Evolutionary conservation across 192 early-diverging fungal species (phyloP).

Genomic region (Coemansia sp.): DNA sequence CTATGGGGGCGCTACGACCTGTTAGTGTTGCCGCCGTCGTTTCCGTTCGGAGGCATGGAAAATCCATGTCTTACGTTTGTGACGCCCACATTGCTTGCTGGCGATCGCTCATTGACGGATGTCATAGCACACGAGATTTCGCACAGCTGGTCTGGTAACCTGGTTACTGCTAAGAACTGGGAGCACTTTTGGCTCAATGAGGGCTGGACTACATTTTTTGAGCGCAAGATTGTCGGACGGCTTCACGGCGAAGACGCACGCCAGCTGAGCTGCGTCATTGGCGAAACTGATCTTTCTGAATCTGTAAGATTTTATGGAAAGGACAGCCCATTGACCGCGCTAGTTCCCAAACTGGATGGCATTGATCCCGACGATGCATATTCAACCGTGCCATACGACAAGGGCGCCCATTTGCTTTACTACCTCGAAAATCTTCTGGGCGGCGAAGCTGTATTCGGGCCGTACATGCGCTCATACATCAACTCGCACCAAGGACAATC

Average conservation of each 20-base stretch:
- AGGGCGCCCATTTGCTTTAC: conserved; percentile 93
- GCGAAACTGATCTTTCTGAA: conserved; percentile 71
- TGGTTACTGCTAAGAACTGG: conserved; percentile 83
- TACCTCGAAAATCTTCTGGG: conserved; percentile 89
- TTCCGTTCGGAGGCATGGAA: conserved; percentile 94
- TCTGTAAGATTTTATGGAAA: conserved; percentile 66
- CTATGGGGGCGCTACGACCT: conserved; percentile 96
- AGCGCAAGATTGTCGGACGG: conserved; percentile 84
- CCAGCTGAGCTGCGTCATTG: conserved; percentile 87
- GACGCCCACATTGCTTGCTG: conserved; percentile 93
- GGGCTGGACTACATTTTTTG: conserved; percentile 91
- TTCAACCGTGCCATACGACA: conserved; percentile 88
- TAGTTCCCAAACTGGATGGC: conserved; percentile 71
- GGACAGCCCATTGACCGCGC: conserved; percentile 64
- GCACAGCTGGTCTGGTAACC: conserved; percentile 89
- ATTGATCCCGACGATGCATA: conserved; percentile 85
- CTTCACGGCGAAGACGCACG: conserved; percentile 73
- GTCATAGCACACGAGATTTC: conserved; percentile 94
- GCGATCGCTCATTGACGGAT: conserved; percentile 90
- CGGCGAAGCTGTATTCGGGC: conserved; percentile 80
- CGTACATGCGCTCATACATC: conserved; percentile 80
- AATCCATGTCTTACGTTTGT: conserved; percentile 99
- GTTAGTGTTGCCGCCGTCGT: conserved; percentile 81
- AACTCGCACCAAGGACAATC: conserved; percentile 80
- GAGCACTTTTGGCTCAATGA: conserved; percentile 92